Base-by-base conservation (phyloP, 805 yeast species). In the Kuraishia ogatae region DNA sequence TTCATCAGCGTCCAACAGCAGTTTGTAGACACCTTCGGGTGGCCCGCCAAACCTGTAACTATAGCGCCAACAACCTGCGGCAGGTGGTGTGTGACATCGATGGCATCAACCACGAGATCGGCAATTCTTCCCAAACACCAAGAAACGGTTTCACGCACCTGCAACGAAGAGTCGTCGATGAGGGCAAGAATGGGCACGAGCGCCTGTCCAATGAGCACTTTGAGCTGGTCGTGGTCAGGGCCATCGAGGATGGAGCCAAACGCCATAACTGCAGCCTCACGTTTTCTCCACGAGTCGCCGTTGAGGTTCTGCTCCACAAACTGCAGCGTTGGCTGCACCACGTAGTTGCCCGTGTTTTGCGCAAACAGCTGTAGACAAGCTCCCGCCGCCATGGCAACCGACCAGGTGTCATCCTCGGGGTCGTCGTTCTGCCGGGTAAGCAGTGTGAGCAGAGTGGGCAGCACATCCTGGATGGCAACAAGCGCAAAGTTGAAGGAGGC, bases 201-300 rank as follows among this genome's bases (percentile, higher is more conserved):
- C 2, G 98, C 97, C 74, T 89, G 93, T 39, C 79, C 82, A 58
- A 93, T 85, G 54, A 91, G 78, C 7, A 72, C 71, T 53, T 81
- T 81, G 63, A 90, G 75, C 64, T 86, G 85, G 2, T 79, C 82
- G 54, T 82, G 80, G 59, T 88, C 92, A 29, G 97, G 97, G 21
- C 99, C 99, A 63, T 91, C 98, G 63, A 94, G 78, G 57, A 94
- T 89, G 13, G 97, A 91, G 39, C 99, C 99, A 68, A 94, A 94
- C 0, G 99, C 97, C 99, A 94, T 94, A 5, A 94, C 97, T 1
- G 98, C 96, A 24, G 98, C 98, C 73, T 94, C 99, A 64, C 97
- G 85, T 55, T 82, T 73, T 71, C 94, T 82, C 99, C 99, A 94
- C 56, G 76, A 73, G 17, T 71, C 62, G 20, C 80, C 73, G 2